phyloP scores from a whole-genome alignment of 2,329 filamentous ascomycete species.

The Elsinoe ampelina region DNA sequence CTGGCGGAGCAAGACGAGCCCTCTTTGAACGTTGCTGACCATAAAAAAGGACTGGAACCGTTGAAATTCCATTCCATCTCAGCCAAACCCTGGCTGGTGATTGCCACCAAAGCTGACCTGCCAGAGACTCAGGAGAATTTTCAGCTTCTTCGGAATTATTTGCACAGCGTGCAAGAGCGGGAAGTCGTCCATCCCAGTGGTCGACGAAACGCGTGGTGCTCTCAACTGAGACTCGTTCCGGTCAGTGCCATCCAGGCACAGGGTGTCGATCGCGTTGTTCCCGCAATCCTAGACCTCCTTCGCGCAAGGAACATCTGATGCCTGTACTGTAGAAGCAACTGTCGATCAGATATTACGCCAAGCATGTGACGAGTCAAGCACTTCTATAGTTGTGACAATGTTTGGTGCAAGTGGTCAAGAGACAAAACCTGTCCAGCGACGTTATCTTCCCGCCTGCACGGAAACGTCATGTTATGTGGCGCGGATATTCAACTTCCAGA shows the following conservation, averaged over 20 bases:
- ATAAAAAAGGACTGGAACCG: slow-evolving; percentile 32
- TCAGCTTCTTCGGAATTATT: slow-evolving; percentile 56
- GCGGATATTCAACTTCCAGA: too few species aligned
- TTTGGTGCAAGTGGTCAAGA: neutral
- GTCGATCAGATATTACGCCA: neutral
- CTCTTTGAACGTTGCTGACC: neutral
- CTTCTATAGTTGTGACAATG: neutral
- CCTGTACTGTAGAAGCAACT: too few species aligned
- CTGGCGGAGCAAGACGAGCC: neutral
- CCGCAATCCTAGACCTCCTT: slow-evolving; percentile 62
- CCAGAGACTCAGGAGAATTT: slow-evolving; percentile 73
- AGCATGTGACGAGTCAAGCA: neutral
- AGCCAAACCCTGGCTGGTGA: slow-evolving; percentile 93
- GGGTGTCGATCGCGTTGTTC: slow-evolving; percentile 65
- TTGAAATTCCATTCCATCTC: slow-evolving; percentile 61
- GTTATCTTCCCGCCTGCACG: neutral
- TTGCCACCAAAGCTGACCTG: slow-evolving; percentile 86
- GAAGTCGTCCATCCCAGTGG: slow-evolving; percentile 61
- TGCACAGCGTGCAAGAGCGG: slow-evolving; percentile 50
- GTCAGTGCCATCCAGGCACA: slow-evolving; percentile 84
- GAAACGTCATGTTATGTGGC: too few species aligned
- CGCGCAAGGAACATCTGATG: neutral
- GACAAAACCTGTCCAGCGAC: neutral
- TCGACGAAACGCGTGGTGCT: slow-evolving; percentile 52
- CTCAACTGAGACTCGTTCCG: slow-evolving; percentile 57